phyloP scores from a whole-genome alignment of 2,329 filamentous ascomycete genomes.

The Aspergillus ruber region DNA sequence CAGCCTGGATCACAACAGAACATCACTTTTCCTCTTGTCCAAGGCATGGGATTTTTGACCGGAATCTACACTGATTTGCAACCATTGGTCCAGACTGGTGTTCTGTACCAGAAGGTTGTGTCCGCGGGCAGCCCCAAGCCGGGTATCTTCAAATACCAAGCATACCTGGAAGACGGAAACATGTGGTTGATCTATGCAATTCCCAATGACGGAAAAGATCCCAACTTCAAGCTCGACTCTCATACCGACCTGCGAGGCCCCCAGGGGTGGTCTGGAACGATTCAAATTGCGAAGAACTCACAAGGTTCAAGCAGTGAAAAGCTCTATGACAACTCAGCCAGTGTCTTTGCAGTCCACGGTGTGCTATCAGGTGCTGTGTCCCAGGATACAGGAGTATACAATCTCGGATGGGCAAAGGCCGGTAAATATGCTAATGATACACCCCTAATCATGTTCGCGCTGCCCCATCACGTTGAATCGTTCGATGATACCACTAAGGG shows the following conservation, averaged over 20 bases:
- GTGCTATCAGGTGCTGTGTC: conserved; percentile 55
- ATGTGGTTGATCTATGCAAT: conserved; percentile 78
- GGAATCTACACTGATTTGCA: conserved; percentile 64
- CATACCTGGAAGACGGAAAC: conserved; percentile 64
- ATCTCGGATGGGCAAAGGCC: conserved; percentile 63
- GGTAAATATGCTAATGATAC: conserved; percentile 53
- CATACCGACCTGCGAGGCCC: conserved; percentile 60
- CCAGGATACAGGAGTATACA: conserved; percentile 62
- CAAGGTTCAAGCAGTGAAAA: conserved; percentile 52
- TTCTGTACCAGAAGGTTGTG: conserved; percentile 64
- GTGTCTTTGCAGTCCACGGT: conserved; percentile 64
- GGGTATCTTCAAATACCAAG: conserved; percentile 68
- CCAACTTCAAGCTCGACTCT: conserved; percentile 63
- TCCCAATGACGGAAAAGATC: conserved; percentile 50
- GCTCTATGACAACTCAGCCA: conserved; percentile 68
- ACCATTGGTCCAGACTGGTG: conserved; percentile 66
- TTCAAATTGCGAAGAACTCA: conserved; percentile 79
- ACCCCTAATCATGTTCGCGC: conserved; percentile 71
- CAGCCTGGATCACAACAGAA: conserved; percentile 48
- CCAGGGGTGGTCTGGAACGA: conserved; percentile 63
- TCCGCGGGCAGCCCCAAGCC: conserved; percentile 50
- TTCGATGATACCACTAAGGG: conserved; percentile 56
- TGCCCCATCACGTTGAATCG: conserved; percentile 77
- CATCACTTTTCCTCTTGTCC: conserved; percentile 74
- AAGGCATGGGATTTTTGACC: conserved; percentile 85